These are phyloP conservation scores for Wilcoxina mikolae DNA, from an alignment of 495 filamentous ascomycete species.

Conservation along the genomic window DNA sequence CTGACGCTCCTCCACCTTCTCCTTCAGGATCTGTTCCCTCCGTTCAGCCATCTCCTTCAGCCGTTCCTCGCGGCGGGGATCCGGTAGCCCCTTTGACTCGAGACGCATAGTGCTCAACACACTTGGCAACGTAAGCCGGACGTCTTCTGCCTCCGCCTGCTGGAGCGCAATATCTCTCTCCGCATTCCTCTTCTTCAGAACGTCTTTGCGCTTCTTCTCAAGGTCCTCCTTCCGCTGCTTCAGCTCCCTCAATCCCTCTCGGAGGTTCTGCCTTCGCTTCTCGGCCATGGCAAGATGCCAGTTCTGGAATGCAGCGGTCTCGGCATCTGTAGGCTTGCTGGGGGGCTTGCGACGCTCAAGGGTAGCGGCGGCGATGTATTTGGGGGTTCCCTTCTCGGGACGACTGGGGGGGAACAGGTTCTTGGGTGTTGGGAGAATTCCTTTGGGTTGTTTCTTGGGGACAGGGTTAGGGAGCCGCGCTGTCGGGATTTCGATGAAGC, in stretches of 20 bases:
- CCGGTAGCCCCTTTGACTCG: conserved; percentile 29
- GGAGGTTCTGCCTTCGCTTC: conserved; percentile 45
- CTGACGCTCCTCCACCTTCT: conserved; percentile 33
- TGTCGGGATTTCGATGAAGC: conserved; percentile 58
- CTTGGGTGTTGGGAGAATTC: conserved; percentile 55
- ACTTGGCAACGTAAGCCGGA: conserved; percentile 44
- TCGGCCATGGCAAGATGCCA: conserved; percentile 52
- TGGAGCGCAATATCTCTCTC: conserved; percentile 36
- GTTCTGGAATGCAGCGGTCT: conserved; percentile 37
- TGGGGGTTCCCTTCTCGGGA: conserved; percentile 38
- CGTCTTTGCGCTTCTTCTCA: conserved; percentile 2
- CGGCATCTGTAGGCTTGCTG: conserved; percentile 11
- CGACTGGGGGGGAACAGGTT: conserved; percentile 43
- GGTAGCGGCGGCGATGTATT: conserved; percentile 38
- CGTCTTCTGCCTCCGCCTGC: conserved; percentile 44
- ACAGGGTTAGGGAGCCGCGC: conserved; percentile 11
- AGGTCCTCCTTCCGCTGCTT: conserved; percentile 37
- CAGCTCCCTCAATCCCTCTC: conserved; percentile 47
- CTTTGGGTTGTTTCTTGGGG: conserved; percentile 41
- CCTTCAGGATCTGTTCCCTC: conserved; percentile 29
- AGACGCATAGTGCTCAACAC: conserved; percentile 29
- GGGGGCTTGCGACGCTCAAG: conserved; percentile 22
- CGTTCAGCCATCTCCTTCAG: conserved; percentile 19
- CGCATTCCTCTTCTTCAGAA: conserved; percentile 14
- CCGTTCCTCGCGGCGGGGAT: conserved; percentile 37